These are phyloP conservation scores for Cladophialophora bantiana DNA, from an alignment of 2,329 filamentous ascomycete genomes.

Conservation along the genomic window DNA sequence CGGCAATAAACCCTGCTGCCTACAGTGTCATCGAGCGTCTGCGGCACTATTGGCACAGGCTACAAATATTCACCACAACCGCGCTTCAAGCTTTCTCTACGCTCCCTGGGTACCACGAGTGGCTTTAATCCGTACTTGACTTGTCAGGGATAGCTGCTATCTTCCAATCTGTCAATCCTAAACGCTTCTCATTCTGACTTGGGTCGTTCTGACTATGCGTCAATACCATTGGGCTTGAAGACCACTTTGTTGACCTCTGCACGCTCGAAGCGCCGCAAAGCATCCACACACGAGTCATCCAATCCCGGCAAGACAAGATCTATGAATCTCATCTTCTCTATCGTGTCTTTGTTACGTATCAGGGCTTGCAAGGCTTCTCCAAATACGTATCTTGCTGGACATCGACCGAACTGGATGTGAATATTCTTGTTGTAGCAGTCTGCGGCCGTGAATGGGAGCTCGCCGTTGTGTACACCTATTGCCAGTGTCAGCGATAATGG, in stretches of 20 bases:
- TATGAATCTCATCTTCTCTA: slow-evolving; percentile 22
- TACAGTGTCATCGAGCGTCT: too few relatives aligned
- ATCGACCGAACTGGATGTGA: slow-evolving; percentile 75
- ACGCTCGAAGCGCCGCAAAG: slow-evolving; percentile 23
- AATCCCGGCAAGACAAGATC: slow-evolving; percentile 17
- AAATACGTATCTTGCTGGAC: slow-evolving; percentile 75
- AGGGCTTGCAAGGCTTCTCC: slow-evolving; percentile 15
- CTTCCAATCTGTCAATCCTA: too few relatives aligned
- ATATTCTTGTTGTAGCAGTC: slow-evolving; percentile 68
- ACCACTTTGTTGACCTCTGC: slow-evolving; percentile 27
- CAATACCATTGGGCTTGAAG: slow-evolving; percentile 21
- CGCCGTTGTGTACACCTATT: slow-evolving; percentile 76
- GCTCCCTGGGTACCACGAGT: too few relatives aligned
- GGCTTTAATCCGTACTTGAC: too few relatives aligned
- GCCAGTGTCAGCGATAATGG: neutral
- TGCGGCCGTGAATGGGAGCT: slow-evolving; percentile 44
- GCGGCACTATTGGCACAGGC: too few relatives aligned
- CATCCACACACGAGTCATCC: slow-evolving; percentile 20
- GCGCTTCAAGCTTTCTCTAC: too few relatives aligned
- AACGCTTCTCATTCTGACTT: too few relatives aligned
- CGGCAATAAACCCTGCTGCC: too few relatives aligned
- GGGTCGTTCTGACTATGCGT: neutral
- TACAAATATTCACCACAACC: too few relatives aligned
- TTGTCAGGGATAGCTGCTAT: too few relatives aligned
- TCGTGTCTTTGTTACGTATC: slow-evolving; percentile 18